A percentile compares a stretch with the other conserved stretches of the same genome.
These are phyloP conservation scores for Clonostachys byssicola DNA, from an alignment of 2,329 filamentous ascomycete genomes.

Conservation along the genomic window DNA sequence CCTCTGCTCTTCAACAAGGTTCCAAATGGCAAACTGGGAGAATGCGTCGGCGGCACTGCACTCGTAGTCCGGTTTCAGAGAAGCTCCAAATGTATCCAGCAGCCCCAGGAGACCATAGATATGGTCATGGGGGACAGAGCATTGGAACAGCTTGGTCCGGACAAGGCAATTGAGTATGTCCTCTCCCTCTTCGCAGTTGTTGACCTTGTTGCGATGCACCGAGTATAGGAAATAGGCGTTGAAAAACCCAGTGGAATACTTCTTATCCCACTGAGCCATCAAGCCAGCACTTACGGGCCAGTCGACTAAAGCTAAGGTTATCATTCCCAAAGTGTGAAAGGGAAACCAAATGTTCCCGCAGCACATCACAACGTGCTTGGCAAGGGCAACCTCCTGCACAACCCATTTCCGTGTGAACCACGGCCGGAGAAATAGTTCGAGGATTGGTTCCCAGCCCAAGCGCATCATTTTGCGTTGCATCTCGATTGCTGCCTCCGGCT, in stretches of 20 bases:
- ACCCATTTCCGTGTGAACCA: conserved; percentile 4
- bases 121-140: conserved; percentile 1
- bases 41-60: background rate
- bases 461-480: background rate
- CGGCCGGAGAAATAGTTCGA: background rate
- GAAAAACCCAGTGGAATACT: background rate
- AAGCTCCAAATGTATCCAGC: background rate
- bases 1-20: background rate
- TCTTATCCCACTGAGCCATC: background rate
- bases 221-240: background rate
- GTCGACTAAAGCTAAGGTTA: background rate
- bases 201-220: background rate
- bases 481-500: background rate
- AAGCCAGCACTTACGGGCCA: background rate
- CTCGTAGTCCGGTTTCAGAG: background rate
- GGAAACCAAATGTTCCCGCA: background rate
- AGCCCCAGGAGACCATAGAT: conserved; percentile 2
- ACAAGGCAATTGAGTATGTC: background rate
- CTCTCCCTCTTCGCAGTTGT: background rate
- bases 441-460: background rate
- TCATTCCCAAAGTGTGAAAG: background rate
- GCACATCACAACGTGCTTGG: background rate
- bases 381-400: conserved; percentile 2
- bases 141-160: background rate
- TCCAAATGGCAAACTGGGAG: background rate